Percentiles rank a stretch among this genome's conserved stretches.
These are phyloP conservation scores for Plantago elongata DNA, from an alignment of 257 asterid species.

Conservation along the genomic window DNA sequence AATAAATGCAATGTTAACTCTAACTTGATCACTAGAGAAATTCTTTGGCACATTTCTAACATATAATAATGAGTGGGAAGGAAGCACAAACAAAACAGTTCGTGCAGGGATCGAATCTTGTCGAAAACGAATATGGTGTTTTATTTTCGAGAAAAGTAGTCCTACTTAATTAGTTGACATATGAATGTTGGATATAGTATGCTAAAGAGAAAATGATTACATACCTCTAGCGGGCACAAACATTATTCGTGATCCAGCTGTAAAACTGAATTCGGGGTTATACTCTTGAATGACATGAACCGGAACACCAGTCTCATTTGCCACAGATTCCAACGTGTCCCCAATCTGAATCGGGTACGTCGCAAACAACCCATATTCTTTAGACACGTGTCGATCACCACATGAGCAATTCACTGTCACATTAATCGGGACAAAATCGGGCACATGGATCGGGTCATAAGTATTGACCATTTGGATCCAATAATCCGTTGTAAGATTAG, in stretches of 20 bases:
- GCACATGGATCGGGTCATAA: constrained; percentile 47
- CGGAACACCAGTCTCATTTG: constrained; percentile 37
- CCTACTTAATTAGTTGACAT: too few species aligned
- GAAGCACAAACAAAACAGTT: too few species aligned
- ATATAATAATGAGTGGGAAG: too few species aligned
- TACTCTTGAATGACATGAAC: constrained; percentile 37
- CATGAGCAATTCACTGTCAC: constrained; percentile 83
- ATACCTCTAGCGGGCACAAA: constrained; percentile 77
- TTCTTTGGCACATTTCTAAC: too few species aligned
- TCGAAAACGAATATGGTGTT: too few species aligned
- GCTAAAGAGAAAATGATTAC: background rate
- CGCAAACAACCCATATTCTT: constrained; percentile 56
- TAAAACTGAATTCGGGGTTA: constrained; percentile 45
- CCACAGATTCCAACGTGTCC: constrained; percentile 42
- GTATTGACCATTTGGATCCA: constrained; percentile 68
- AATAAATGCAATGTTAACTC: too few species aligned
- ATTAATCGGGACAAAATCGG: constrained; percentile 41
- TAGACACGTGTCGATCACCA: constrained; percentile 51
- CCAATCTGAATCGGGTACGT: constrained; percentile 53
- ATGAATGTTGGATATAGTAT: too few species aligned
- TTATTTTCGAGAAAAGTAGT: too few species aligned
- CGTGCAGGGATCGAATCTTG: too few species aligned
- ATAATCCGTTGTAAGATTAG: constrained; percentile 53
- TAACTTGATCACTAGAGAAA: too few species aligned
- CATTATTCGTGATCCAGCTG: constrained; percentile 46